Percentiles rank a stretch among this genome's conserved stretches.
phyloP scores from a whole-genome alignment of 2,329 filamentous ascomycete genomes.

The Microdochium bolleyi region DNA sequence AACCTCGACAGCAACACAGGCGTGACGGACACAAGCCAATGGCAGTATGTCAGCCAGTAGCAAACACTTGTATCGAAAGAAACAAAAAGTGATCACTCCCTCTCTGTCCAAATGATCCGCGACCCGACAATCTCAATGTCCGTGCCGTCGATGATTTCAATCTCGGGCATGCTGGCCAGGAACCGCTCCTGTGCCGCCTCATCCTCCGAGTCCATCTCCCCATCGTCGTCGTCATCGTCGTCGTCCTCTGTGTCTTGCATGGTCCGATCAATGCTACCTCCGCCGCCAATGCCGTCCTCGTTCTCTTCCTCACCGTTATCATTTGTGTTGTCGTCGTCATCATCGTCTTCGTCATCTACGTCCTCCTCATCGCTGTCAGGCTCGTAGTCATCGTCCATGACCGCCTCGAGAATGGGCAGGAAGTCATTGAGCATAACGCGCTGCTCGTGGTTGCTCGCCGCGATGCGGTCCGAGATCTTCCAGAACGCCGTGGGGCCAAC shows the following conservation, averaged over 20 bases:
- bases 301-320: constrained; percentile 2
- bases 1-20: no score
- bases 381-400: constrained; percentile 11
- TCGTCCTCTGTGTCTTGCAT: constrained; percentile 15
- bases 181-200: background rate
- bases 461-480: constrained; percentile 54
- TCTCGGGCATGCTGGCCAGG: background rate
- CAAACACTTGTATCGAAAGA: no score
- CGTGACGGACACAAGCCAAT: no score
- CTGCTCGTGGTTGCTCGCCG: constrained; percentile 17
- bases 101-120: background rate
- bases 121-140: background rate
- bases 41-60: no score
- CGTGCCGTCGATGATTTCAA: background rate
- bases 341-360: constrained; percentile 20
- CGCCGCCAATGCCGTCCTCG: background rate
- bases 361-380: constrained; percentile 12
- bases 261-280: no score
- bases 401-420: constrained; percentile 9
- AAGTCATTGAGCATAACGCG: constrained; percentile 18
- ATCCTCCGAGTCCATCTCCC: background rate
- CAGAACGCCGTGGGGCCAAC: constrained; percentile 71
- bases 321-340: constrained; percentile 16
- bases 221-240: constrained; percentile 2
- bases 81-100: background rate